These are phyloP conservation scores for Torulaspora pretoriensis DNA, from an alignment of 1,139 yeast genomes.

Conservation along the genomic window DNA sequence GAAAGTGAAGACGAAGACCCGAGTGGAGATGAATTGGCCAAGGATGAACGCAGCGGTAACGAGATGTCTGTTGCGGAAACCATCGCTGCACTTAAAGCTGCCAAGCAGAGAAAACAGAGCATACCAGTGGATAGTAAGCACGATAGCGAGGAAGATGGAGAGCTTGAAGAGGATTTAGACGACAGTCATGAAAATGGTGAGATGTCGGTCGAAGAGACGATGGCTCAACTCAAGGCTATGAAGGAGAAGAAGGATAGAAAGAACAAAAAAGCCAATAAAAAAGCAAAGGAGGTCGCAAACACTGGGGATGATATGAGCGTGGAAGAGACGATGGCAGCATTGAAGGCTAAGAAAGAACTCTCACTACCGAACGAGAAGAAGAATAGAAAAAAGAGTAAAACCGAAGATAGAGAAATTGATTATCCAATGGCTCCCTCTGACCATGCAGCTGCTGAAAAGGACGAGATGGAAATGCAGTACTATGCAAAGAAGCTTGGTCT, in stretches of 20 bases:
- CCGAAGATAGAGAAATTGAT: constrained; percentile 9
- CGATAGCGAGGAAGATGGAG: constrained; percentile 2
- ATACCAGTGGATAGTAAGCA: constrained; percentile 9
- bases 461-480: constrained; percentile 74
- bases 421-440: constrained; percentile 40
- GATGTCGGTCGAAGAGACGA: constrained; percentile 37
- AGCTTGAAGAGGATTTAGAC: neutral
- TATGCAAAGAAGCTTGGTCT: constrained; percentile 80
- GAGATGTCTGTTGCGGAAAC: constrained; percentile 39
- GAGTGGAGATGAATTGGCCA: constrained; percentile 1
- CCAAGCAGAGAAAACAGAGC: constrained; percentile 35
- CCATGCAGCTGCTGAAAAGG: constrained; percentile 48
- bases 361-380: constrained; percentile 17
- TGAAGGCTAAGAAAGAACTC: constrained; percentile 43
- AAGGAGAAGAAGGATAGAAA: constrained; percentile 36
- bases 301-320: constrained; percentile 8
- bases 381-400: constrained; percentile 5
- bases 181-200: neutral
- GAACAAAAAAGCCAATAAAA: constrained; percentile 5
- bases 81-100: constrained; percentile 43
- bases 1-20: constrained; percentile 11
- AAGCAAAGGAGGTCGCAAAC: neutral
- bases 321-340: constrained; percentile 44
- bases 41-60: constrained; percentile 1
- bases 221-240: constrained; percentile 44